A percentile compares a stretch with the other conserved stretches of the same genome.
Conservation (phyloP, 2,329 filamentous ascomycete genomes). For the Arthrobotrys entomopaga region DNA sequence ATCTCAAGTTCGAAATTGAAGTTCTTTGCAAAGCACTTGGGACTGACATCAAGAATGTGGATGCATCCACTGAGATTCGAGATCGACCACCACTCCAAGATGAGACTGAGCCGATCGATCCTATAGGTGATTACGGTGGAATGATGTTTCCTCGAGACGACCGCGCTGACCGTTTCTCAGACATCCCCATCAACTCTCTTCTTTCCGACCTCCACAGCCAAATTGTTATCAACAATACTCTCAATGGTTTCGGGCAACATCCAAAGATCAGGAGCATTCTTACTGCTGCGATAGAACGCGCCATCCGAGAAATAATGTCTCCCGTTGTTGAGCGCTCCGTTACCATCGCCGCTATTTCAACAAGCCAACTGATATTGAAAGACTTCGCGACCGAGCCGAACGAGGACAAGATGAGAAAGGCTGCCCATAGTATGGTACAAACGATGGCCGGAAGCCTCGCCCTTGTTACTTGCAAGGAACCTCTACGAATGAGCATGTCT, state of each 20-base stretch:
- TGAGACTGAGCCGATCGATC: conserved; percentile 69
- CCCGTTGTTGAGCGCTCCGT: conserved; percentile 97
- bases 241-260: conserved; percentile 58
- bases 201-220: conserved; percentile 52
- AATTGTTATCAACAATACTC: conserved; percentile 56
- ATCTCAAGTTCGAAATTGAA: conserved; percentile 98
- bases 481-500: conserved; percentile 92
- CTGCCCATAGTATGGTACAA: conserved; percentile 93
- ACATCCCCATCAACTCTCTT: conserved; percentile 51
- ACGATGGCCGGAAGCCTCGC: conserved; percentile 92
- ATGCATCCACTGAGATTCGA: conserved; percentile 85
- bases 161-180: conserved; percentile 51
- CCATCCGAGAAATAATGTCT: conserved; percentile 94
- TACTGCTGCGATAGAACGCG: conserved; percentile 83
- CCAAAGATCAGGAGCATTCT: conserved; percentile 74
- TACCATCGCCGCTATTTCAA: conserved; percentile 96
- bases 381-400: conserved; percentile 95
- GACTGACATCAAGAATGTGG: conserved; percentile 90
- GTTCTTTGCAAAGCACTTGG: conserved; percentile 92
- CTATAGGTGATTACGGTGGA: conserved; percentile 63
- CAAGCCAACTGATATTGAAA: conserved; percentile 92
- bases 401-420: conserved; percentile 83
- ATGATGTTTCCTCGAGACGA: conserved; percentile 65
- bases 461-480: conserved; percentile 97
- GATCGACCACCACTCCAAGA: conserved; percentile 68